Percentiles rank a stretch among this genome's conserved stretches.
Evolutionary conservation across 768 basidiomycete species (phyloP).

Genomic region (Hericium coralloides): DNA sequence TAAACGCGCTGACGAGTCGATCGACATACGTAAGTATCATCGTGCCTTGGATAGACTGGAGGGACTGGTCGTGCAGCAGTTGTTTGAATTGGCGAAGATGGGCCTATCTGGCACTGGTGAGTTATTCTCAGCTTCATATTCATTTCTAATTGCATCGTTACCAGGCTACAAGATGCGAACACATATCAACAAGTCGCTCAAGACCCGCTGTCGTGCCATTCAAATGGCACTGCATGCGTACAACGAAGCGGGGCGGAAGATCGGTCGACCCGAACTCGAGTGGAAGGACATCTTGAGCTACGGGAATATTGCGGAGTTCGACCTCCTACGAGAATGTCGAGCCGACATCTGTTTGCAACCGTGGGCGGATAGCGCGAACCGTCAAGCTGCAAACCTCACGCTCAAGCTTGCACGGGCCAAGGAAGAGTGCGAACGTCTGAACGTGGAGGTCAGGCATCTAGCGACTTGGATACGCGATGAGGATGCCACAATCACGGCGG

Average conservation of each 20-base stretch:
- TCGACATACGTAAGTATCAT: too few relatives aligned
- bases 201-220: not conserved
- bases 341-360: not conserved
- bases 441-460: too few relatives aligned
- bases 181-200: not conserved
- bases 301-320: not conserved
- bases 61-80: too few relatives aligned
- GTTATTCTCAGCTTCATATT: too few relatives aligned
- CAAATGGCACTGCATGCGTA: not conserved
- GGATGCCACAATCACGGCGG: accelerated
- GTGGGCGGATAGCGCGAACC: not conserved
- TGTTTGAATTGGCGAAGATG: too few relatives aligned
- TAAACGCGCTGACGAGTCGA: too few relatives aligned
- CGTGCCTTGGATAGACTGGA: too few relatives aligned
- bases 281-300: not conserved
- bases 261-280: not conserved
- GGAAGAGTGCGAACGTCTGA: too few relatives aligned
- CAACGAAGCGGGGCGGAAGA: not conserved
- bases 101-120: too few relatives aligned
- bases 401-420: too few relatives aligned
- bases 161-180: constrained; percentile 1
- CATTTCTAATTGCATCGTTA: not conserved
- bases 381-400: not conserved
- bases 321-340: not conserved
- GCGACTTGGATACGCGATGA: too few relatives aligned